Evolutionary conservation across 2,329 filamentous ascomycete genomes (phyloP), one percentile per base, ranked within the genome.

Genomic region (Aspergillus tubingensis): DNA sequence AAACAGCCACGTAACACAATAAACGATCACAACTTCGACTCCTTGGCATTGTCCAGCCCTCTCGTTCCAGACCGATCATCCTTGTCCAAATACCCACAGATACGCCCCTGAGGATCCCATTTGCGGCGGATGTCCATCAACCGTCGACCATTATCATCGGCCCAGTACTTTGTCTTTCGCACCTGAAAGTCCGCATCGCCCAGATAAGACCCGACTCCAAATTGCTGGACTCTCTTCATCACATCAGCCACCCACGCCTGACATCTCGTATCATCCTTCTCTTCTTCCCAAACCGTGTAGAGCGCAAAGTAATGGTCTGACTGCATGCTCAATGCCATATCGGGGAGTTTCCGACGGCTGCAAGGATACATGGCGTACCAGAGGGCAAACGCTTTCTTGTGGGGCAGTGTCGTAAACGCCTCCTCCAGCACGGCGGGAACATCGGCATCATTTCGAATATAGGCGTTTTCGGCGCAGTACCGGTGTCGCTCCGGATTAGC

Each of bases 321-420:
- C 57, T 85, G 82, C 79, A 85, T 79, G 27, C 78, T 82, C 13
- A 85, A 71, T 3, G 83, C 83, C 83, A 86, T 86, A 59, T 82
- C 80, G 0, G 77, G 74, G 38, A 80, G 70, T 30, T 62, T 48
- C 3, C 77, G 70, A 25, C 75, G 70, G 43, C 79, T 82, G 27
- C 76, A 77, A 0, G 83, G 83, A 30, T 73, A 75, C 82, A 85
- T 85, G 8, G 78, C 67, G 65, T 78, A 83, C 77, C 82, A 86
- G 10, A 85, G 70, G 1, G 80, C 71, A 51, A 80, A 82, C 1
- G 78, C 73, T 66, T 82, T 80, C 21, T 68, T 69, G 7, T 74
- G 72, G 0, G 83, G 83, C 27, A 85, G 69, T 0, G 77, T 80
- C 0, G 77, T 80, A 63, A 84, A 84, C 0, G 81, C 78, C 23